A percentile compares a stretch with the other conserved stretches of the same genome.
phyloP scores from a whole-genome alignment of 257 asterid genomes.

The Capsicum rhomboideum region DNA sequence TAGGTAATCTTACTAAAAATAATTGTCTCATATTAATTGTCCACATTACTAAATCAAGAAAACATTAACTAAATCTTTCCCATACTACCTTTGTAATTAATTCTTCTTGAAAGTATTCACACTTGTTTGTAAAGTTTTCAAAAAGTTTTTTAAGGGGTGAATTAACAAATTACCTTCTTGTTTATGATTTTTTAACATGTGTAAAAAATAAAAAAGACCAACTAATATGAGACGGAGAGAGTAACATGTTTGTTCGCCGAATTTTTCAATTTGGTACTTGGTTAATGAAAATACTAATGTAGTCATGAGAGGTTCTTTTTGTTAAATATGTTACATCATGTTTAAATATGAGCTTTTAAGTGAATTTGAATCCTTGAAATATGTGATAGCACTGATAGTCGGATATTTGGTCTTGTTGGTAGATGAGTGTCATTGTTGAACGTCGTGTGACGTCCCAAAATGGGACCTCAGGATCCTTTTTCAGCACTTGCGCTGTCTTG shows the following conservation, averaged over 20 bases:
- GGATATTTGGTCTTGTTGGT: background rate
- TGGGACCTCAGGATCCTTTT: background rate
- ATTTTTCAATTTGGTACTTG: background rate
- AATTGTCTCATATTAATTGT: too few species aligned
- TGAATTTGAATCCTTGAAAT: background rate
- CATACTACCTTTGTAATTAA: too few species aligned
- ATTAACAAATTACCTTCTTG: too few species aligned
- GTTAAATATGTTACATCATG: background rate
- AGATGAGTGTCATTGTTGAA: background rate
- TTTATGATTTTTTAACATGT: too few species aligned
- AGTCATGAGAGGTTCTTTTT: background rate
- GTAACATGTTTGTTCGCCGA: background rate
- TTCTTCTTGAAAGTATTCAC: too few species aligned
- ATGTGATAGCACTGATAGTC: background rate
- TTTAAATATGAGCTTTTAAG: background rate
- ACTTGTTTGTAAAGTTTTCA: too few species aligned
- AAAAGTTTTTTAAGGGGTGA: too few species aligned
- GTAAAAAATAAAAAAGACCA: too few species aligned
- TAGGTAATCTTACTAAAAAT: too few species aligned
- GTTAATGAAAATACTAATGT: background rate
- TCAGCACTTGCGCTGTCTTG: background rate
- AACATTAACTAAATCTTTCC: too few species aligned
- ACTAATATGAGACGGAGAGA: too few species aligned
- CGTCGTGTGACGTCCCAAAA: background rate
- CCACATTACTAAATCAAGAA: too few species aligned